A percentile compares a stretch with the other conserved stretches of the same genome.
Evolutionary conservation across 2,329 filamentous ascomycete species (phyloP).

Genomic region (Paracamarosporium sp.): DNA sequence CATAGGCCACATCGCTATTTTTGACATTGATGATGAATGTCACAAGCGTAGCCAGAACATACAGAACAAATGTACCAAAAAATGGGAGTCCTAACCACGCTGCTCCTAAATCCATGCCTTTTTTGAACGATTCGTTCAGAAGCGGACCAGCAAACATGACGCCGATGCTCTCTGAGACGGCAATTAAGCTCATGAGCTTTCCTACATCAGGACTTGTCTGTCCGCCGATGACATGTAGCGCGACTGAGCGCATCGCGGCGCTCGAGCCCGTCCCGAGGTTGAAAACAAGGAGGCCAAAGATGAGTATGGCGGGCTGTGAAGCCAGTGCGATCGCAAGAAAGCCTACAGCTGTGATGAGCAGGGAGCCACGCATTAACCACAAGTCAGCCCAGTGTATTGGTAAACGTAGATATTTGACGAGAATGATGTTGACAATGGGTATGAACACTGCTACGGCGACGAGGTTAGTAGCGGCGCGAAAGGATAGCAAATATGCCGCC

Average conservation of each 20-base stretch:
- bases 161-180: conserved; percentile 56
- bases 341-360: conserved; percentile 52
- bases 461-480: conserved; percentile 56
- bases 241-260: conserved; percentile 54
- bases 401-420: conserved; percentile 45
- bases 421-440: conserved; percentile 49
- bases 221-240: conserved; percentile 56
- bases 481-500: conserved; percentile 50
- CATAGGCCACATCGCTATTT: conserved; percentile 27
- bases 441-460: conserved; percentile 55
- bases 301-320: conserved; percentile 49
- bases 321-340: conserved; percentile 57
- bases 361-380: conserved; percentile 53
- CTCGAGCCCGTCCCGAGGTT: conserved; percentile 58
- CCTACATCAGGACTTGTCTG: conserved; percentile 53
- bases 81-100: conserved; percentile 58
- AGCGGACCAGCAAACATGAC: conserved; percentile 55
- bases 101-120: conserved; percentile 54
- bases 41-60: conserved; percentile 30
- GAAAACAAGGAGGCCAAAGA: conserved; percentile 55
- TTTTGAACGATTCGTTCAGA: conserved; percentile 54
- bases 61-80: conserved; percentile 30
- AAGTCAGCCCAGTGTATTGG: conserved; percentile 53
- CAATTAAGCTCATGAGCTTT: conserved; percentile 57
- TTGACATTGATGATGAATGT: conserved; percentile 37